Conservation (phyloP, 352 stramenopile genomes). For the Albugo candida region DNA sequence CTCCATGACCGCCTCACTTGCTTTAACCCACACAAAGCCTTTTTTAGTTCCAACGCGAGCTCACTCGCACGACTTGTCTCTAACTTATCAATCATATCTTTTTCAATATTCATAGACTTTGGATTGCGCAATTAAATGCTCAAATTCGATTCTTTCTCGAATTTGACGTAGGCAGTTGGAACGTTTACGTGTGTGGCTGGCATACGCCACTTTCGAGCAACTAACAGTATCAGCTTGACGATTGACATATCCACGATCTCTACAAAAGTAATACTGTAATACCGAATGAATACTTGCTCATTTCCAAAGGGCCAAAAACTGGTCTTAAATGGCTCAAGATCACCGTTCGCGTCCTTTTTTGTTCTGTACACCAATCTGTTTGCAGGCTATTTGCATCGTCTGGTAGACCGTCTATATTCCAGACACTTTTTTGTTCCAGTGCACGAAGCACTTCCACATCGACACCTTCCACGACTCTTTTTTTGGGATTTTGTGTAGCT, state of each 20-base stretch:
- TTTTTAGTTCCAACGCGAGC: not conserved
- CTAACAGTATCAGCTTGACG: slow-evolving; percentile 7
- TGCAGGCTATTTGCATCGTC: slow-evolving; percentile 3
- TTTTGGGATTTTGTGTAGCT: not conserved
- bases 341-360: slow-evolving; percentile 3
- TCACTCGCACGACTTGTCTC: not conserved
- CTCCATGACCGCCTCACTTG: not conserved
- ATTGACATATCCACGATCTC: slow-evolving; percentile 13
- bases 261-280: slow-evolving; percentile 11
- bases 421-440: slow-evolving; percentile 8
- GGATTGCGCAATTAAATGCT: slow-evolving; percentile 10
- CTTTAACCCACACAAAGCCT: slow-evolving; percentile 2
- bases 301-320: slow-evolving; percentile 9
- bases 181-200: slow-evolving; percentile 12
- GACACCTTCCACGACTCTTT: not conserved
- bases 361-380: slow-evolving; percentile 15
- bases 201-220: slow-evolving; percentile 9
- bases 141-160: slow-evolving; percentile 4
- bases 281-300: slow-evolving; percentile 6
- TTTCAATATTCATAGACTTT: not conserved
- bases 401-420: not conserved
- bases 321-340: slow-evolving; percentile 9
- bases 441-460: not conserved
- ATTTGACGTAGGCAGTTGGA: slow-evolving; percentile 17
- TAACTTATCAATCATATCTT: slow-evolving; percentile 1